Percentiles rank a stretch among this genome's conserved stretches.
These are phyloP conservation scores for Litsea cubeba DNA, from an alignment of 164 flowering plant species.

Conservation along the genomic window DNA sequence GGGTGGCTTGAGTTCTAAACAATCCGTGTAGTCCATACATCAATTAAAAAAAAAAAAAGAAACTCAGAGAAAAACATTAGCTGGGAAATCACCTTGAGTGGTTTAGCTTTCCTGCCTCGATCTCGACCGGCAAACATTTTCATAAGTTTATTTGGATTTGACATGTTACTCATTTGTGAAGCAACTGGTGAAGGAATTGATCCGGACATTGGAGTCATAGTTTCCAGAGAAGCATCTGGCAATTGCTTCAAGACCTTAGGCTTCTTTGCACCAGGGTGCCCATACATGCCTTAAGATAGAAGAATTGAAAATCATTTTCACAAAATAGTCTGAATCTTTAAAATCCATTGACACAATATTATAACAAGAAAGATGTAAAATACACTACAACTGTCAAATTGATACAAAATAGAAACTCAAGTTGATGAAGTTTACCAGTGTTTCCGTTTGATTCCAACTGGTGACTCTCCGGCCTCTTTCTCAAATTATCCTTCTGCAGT, in stretches of 20 bases:
- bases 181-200: constrained; percentile 85
- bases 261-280: constrained; percentile 58
- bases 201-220: constrained; percentile 37
- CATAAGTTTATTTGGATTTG: background rate
- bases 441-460: constrained; percentile 67
- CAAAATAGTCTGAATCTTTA: no score
- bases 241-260: constrained; percentile 63
- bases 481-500: constrained; percentile 59
- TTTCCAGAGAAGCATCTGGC: constrained; percentile 55
- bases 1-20: no score
- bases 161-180: constrained; percentile 65
- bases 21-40: no score
- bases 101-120: background rate
- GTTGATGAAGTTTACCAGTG: constrained; percentile 39
- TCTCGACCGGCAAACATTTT: background rate
- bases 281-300: constrained; percentile 47
- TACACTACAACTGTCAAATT: background rate
- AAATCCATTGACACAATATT: no score
- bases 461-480: constrained; percentile 54
- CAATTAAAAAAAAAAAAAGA: no score
- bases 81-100: background rate
- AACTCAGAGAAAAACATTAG: no score
- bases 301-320: constrained; percentile 1
- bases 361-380: background rate
- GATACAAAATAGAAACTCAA: background rate